Evolutionary conservation across 2,329 filamentous ascomycete genomes (phyloP), one percentile per base, ranked within the genome.

Genomic region (Ilyonectria destructans): DNA sequence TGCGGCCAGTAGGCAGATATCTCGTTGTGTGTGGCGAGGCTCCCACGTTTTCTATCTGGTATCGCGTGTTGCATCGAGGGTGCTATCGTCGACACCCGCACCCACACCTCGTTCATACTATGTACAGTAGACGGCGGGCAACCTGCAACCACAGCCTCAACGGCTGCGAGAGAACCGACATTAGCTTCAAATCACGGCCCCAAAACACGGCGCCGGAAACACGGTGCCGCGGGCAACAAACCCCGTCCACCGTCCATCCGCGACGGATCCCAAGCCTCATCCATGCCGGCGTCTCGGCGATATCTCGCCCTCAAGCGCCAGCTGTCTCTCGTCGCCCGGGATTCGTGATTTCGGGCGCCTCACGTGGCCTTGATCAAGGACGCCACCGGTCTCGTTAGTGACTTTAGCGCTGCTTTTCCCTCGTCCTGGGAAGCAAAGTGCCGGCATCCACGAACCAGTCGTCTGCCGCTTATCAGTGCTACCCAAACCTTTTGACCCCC

Each of bases 381-480:
- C 58, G 62, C 57, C 57, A 60, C 62, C 55, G 43, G 17, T 37
- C 29, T 26, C 56, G 29, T 56, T 65, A 55, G 48, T 15, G 29
- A 43, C 17, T 26, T 52, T 45, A 52, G 49, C 31, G 51, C 46
- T 62, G 31, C 29, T 52, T 21, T 21, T 43, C 12, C 31, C 40
- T 31, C 19, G 31, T 7, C 37, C 21, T 23, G 37, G 29, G 31
- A 55, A n/a, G 40, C 21, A 29, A 43, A 58, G 60, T 57, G 57
- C 62, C 57, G 62, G 29, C 46, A 57, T 60, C 51, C 31, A 65
- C 63, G 63, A 65, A 65, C 57, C 40, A 65, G 48, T 26, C 35
- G 57, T 52, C 52, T 52, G 52, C 35, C 35, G 64, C 64, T 66
- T 66, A 66, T 66, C 64, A 66, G 58, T 29, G n/a, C 62, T 4